phyloP scores from a whole-genome alignment of 805 yeast genomes.

The Dipodascus albidus region DNA sequence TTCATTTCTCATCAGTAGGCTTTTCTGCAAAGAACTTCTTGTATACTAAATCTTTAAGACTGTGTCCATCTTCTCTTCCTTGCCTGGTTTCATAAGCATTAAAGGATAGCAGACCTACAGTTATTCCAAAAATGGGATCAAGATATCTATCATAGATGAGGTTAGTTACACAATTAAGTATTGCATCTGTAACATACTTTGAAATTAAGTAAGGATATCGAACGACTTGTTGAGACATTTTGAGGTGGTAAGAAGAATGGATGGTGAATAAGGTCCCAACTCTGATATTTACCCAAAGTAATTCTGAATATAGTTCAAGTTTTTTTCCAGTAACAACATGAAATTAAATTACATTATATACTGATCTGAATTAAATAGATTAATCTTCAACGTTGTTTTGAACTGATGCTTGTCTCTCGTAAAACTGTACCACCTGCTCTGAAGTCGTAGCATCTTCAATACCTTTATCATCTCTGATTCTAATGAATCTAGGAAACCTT shows the following conservation, averaged over 20 bases:
- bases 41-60: constrained; percentile 6
- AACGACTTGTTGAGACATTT: neutral
- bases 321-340: neutral
- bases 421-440: constrained; percentile 74
- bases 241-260: neutral
- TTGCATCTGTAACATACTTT: neutral
- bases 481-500: constrained; percentile 77
- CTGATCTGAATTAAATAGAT: neutral
- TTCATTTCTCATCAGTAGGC: neutral
- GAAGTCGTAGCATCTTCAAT: constrained; percentile 81
- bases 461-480: constrained; percentile 76
- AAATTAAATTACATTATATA: neutral
- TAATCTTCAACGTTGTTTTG: neutral
- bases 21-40: constrained; percentile 3
- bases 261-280: neutral
- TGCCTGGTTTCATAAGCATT: constrained; percentile 8
- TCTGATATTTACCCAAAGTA: constrained; percentile 1
- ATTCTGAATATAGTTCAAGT: neutral
- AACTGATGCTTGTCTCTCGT: constrained; percentile 51
- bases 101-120: constrained; percentile 8
- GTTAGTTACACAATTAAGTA: neutral
- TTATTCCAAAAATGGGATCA: constrained; percentile 8
- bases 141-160: no score
- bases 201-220: constrained; percentile 1
- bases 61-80: constrained; percentile 9